These are phyloP conservation scores for Chytridium lagenaria DNA, from an alignment of 371 early-diverging fungal species.

Conservation along the genomic window DNA sequence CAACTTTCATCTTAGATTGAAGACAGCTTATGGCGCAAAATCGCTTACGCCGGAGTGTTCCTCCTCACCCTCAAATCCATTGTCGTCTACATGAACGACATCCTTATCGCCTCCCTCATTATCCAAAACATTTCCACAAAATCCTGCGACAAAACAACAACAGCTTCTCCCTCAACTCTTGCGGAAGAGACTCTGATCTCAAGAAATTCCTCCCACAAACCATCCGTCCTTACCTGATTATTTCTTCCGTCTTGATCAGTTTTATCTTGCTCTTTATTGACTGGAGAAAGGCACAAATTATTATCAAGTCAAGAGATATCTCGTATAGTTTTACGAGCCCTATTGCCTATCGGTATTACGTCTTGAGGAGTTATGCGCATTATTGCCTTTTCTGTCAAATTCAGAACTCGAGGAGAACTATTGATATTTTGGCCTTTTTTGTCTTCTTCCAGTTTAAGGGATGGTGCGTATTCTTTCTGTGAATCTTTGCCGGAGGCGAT, in stretches of 20 bases:
- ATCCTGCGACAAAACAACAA: neutral
- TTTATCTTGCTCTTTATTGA: constrained; percentile 76
- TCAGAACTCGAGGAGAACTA: constrained; percentile 64
- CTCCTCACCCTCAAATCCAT: constrained; percentile 73
- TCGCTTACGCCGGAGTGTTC: constrained; percentile 66
- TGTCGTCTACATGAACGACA: constrained; percentile 62
- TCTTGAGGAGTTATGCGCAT: constrained; percentile 68
- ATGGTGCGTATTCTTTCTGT: constrained; percentile 4
- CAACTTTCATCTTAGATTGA: too few relatives aligned
- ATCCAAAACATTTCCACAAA: constrained; percentile 7
- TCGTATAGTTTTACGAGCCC: constrained; percentile 77
- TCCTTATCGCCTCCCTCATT: constrained; percentile 38
- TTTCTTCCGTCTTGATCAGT: constrained; percentile 69
- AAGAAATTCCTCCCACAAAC: neutral
- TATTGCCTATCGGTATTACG: constrained; percentile 64
- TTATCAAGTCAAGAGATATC: constrained; percentile 74
- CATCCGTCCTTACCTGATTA: constrained; percentile 58
- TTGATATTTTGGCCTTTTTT: constrained; percentile 82
- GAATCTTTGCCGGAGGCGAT: too few relatives aligned
- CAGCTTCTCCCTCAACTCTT: neutral
- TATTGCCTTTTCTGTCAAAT: constrained; percentile 84
- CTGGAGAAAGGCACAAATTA: constrained; percentile 69
- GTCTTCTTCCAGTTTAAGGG: constrained; percentile 86
- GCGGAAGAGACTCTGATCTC: constrained; percentile 16
- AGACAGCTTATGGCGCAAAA: constrained; percentile 33